phyloP scores from a whole-genome alignment of 1,139 yeast genomes.

The Pichia sp. region DNA sequence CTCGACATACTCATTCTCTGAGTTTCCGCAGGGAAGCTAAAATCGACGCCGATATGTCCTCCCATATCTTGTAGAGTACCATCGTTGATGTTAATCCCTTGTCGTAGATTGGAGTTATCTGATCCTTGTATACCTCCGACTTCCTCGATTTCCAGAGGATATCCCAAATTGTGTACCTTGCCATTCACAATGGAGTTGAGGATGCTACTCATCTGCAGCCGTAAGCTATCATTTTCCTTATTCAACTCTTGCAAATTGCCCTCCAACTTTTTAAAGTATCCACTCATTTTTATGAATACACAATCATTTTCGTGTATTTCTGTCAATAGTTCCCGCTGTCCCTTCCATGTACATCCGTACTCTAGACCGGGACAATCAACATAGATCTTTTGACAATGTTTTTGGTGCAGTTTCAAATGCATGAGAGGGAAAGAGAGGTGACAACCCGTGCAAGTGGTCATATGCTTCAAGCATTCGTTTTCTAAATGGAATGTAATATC shows the following conservation, averaged over 20 bases:
- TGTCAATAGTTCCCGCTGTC: slow-evolving; percentile 31
- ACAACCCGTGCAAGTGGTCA: slow-evolving; percentile 32
- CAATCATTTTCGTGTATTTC: slow-evolving; percentile 35
- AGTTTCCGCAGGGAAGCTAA: background rate
- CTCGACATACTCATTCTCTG: slow-evolving; percentile 41
- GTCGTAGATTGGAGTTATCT: background rate
- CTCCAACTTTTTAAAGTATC: slow-evolving; percentile 33
- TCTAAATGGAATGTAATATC: slow-evolving; percentile 36
- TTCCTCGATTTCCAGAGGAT: slow-evolving; percentile 35
- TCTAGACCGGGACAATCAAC: slow-evolving; percentile 34
- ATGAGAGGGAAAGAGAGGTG: slow-evolving; percentile 29
- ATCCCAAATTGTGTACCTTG: slow-evolving; percentile 48
- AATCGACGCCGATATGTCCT: background rate
- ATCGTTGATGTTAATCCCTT: background rate
- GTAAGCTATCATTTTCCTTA: slow-evolving; percentile 37
- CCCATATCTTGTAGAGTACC: background rate
- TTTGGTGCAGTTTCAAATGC: slow-evolving; percentile 30
- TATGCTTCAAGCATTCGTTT: slow-evolving; percentile 40
- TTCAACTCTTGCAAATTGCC: slow-evolving; percentile 30
- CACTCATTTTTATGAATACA: slow-evolving; percentile 33
- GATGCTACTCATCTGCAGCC: slow-evolving; percentile 42
- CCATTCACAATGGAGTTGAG: slow-evolving; percentile 49
- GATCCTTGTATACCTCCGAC: slow-evolving; percentile 18
- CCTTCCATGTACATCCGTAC: slow-evolving; percentile 41
- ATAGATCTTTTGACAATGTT: slow-evolving; percentile 33